phyloP scores from a whole-genome alignment of 768 basidiomycete genomes.

The Tylopilus sp. region DNA sequence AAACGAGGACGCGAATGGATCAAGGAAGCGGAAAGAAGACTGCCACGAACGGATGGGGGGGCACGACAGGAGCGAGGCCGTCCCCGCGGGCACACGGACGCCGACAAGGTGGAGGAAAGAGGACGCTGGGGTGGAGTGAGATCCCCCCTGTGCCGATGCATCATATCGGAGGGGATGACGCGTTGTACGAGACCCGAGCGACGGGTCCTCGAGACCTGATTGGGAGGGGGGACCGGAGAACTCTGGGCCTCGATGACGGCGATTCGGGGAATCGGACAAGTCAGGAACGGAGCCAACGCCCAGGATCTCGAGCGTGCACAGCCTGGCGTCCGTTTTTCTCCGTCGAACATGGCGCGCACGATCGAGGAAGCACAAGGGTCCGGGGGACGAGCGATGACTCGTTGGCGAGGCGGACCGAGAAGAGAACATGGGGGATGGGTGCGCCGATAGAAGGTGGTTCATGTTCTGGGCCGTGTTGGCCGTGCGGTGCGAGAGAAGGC shows the following conservation, averaged over 20 bases:
- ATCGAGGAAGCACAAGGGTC: neutral
- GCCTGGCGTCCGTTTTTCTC: neutral
- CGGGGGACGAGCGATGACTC: too few species aligned
- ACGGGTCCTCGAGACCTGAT: neutral
- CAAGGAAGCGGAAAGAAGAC: constrained; percentile 1
- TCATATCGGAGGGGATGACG: too few species aligned
- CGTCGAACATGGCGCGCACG: neutral
- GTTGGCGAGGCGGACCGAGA: neutral
- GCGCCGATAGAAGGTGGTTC: constrained; percentile 14
- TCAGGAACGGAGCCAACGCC: neutral
- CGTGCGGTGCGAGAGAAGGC: neutral
- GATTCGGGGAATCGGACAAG: neutral
- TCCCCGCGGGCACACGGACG: constrained; percentile 4
- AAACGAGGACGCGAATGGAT: neutral
- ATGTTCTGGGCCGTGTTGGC: neutral
- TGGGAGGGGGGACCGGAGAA: neutral
- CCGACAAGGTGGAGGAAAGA: neutral
- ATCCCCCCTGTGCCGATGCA: too few species aligned
- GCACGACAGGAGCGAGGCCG: neutral
- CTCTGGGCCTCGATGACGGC: neutral
- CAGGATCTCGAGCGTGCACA: neutral
- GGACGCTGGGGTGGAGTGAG: neutral
- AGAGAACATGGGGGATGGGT: neutral
- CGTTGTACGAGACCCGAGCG: neutral
- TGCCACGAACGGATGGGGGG: neutral